Evolutionary conservation across 2,329 filamentous ascomycete species (phyloP), one percentile per base, ranked within the genome.

Genomic region (Venturia carpophila): DNA sequence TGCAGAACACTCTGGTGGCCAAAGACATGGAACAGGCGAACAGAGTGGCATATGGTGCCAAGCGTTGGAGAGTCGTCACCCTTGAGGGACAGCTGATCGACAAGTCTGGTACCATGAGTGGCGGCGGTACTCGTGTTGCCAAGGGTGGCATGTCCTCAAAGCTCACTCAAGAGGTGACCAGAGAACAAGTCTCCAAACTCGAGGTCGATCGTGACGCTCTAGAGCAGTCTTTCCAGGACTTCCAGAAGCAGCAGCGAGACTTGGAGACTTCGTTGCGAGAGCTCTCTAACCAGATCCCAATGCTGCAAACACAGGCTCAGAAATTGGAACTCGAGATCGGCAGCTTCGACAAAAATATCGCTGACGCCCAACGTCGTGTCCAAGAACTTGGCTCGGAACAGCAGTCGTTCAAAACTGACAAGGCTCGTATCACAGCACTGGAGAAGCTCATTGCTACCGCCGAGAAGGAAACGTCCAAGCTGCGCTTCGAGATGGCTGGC

Each of bases 21-120:
- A 88, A 87, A 63, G 91, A 99, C 71, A 83, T 99, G 17, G 87
- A 90, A n/a, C 94, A 99, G 75, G 95, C 94, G 1, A 97, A 97
- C 76, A 87, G 94, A 60, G 97, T 99, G 69, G 94, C 94, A 9
- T 99, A 97, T 71, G 93, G 94, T 52, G 90, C 90, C 58, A 90
- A 87, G 79, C 82, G 94, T 75, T 99, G 94, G 94, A 87, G 94
- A 69, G 94, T 99, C 3, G 94, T 99, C 49, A 99, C 94, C 0
- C 84, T 99, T 1, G 91, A 92, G 67, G 94, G 94, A 61, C 92
- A 97, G 75, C 83, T 99, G 63, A 97, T 99, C 69, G 94, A 99
- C 78, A 95, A 95, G 74, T 97, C 93, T 0, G 94, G 94, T 81
- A 97, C 94, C 43, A 97, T 99, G 94, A 96, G 91, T 66, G 94